Percentiles rank a stretch among this genome's conserved stretches.
Conservation (phyloP, 208 protist species). For the Crithidia thermophila region DNA sequence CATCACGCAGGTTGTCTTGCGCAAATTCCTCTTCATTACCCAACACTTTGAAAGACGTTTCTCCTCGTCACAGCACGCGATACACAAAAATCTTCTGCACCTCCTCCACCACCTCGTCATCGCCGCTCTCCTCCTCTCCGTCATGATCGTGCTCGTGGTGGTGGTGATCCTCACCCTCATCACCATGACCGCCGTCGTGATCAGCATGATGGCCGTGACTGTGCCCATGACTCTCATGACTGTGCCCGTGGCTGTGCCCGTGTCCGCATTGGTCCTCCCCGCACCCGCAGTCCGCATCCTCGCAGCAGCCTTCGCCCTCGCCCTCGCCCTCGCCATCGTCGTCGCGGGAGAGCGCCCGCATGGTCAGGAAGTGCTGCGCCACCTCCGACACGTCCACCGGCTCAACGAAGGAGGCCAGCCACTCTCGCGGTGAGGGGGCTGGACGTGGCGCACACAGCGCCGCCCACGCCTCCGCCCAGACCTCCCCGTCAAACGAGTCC, state of each 20-base stretch:
- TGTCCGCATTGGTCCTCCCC: slow-evolving; percentile 1
- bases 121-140: slow-evolving; percentile 5
- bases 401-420: slow-evolving; percentile 36
- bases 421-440: slow-evolving; percentile 13
- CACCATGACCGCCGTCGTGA: background rate
- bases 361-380: slow-evolving; percentile 28
- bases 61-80: slow-evolving; percentile 49
- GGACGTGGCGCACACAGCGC: background rate
- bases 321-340: background rate
- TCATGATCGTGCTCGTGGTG: background rate
- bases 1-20: too few relatives aligned
- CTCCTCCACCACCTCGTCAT: slow-evolving; percentile 41
- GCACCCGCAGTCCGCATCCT: background rate
- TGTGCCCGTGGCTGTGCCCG: slow-evolving; percentile 1
- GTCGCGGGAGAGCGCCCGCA: slow-evolving; percentile 11
- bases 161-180: background rate
- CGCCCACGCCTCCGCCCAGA: slow-evolving; percentile 23
- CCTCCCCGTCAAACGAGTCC: slow-evolving; percentile 3
- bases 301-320: background rate
- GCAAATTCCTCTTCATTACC: too few relatives aligned
- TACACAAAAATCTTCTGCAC: slow-evolving; percentile 59
- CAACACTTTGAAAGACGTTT: too few relatives aligned
- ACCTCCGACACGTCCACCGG: slow-evolving; percentile 25
- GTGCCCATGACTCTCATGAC: background rate
- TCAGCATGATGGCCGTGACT: background rate